phyloP scores from a whole-genome alignment of 192 early-diverging fungal species.

The Cladochytrium replicatum region DNA sequence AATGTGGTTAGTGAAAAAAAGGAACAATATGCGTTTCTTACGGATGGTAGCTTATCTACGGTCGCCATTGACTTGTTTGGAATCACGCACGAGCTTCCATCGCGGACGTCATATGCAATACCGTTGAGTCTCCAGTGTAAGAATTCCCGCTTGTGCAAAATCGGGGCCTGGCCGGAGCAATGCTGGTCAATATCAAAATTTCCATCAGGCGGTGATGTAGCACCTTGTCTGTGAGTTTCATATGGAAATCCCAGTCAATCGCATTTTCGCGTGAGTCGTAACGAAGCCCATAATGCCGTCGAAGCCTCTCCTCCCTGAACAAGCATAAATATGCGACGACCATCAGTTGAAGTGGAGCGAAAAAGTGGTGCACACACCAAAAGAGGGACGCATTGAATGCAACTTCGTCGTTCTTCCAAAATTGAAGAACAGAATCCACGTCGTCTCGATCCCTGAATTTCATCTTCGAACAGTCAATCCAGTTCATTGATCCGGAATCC shows the following conservation, averaged over 20 bases:
- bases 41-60: constrained; percentile 9
- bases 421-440: constrained; percentile 44
- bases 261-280: constrained; percentile 42
- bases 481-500: background rate
- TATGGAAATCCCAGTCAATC: constrained; percentile 54
- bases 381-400: constrained; percentile 20
- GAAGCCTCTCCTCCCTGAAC: constrained; percentile 30
- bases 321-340: background rate
- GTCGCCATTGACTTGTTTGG: constrained; percentile 42
- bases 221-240: constrained; percentile 38
- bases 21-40: background rate
- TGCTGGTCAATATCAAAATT: background rate
- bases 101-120: constrained; percentile 33
- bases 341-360: background rate
- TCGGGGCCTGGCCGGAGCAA: constrained; percentile 8
- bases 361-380: constrained; percentile 9
- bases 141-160: constrained; percentile 36
- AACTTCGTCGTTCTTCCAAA: constrained; percentile 34
- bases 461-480: constrained; percentile 25
- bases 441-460: constrained; percentile 48
- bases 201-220: background rate
- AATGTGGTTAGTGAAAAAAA: constrained; percentile 5
- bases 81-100: constrained; percentile 9
- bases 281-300: constrained; percentile 19
- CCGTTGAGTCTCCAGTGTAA: constrained; percentile 28